Evolutionary conservation across 2,329 filamentous ascomycete species (phyloP).

Genomic region (Botrytis deweyae): DNA sequence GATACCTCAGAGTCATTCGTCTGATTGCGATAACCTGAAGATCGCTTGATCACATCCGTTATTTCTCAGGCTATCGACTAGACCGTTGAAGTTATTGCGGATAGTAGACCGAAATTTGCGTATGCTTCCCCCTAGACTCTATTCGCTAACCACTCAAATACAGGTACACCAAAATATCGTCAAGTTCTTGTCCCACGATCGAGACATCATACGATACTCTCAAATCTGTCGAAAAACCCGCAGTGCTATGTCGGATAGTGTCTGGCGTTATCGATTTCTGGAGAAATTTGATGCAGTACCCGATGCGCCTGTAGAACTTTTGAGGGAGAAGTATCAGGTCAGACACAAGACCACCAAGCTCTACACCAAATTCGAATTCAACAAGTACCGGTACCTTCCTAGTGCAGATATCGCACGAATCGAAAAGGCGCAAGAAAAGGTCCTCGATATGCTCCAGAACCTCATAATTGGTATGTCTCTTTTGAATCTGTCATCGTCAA

Average conservation of each 20-base stretch:
- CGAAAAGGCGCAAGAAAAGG: slow-evolving; percentile 25
- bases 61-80: not conserved
- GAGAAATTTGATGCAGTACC: slow-evolving; percentile 43
- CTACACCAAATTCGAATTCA: slow-evolving; percentile 31
- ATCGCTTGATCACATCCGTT: not conserved
- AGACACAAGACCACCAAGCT: slow-evolving; percentile 40
- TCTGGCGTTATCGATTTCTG: slow-evolving; percentile 49
- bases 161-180: slow-evolving; percentile 39
- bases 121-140: not conserved
- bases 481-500: not conserved
- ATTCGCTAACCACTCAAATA: slow-evolving; percentile 13
- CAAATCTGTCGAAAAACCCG: slow-evolving; percentile 43
- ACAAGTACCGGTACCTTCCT: not conserved
- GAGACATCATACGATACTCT: slow-evolving; percentile 45
- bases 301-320: slow-evolving; percentile 34
- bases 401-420: not conserved
- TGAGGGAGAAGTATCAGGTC: slow-evolving; percentile 37
- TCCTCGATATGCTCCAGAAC: slow-evolving; percentile 43
- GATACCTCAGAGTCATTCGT: not conserved
- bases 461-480: slow-evolving; percentile 46
- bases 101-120: not conserved
- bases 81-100: not conserved
- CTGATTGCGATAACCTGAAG: not conserved
- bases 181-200: slow-evolving; percentile 39
- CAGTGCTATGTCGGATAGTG: slow-evolving; percentile 43